Evolutionary conservation across 768 basidiomycete species (phyloP).

Genomic region (Exidia glandulosa): DNA sequence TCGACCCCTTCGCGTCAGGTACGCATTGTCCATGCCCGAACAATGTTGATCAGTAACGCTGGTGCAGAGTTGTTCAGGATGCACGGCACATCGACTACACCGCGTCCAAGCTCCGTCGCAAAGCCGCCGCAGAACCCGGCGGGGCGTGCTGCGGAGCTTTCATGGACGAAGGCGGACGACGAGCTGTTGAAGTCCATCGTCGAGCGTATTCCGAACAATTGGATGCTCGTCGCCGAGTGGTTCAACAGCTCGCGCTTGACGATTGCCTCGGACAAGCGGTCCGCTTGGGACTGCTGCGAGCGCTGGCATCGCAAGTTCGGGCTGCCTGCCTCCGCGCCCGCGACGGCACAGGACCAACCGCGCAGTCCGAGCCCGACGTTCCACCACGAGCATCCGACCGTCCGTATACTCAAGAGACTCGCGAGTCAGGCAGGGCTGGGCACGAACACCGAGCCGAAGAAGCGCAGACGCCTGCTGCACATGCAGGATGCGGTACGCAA

Average conservation of each 20-base stretch:
- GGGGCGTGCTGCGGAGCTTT: slow-evolving; percentile 11
- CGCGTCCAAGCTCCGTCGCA: slow-evolving; percentile 14
- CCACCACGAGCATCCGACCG: slow-evolving; percentile 52
- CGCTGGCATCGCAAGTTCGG: slow-evolving; percentile 48
- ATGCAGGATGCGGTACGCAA: slow-evolving; percentile 77
- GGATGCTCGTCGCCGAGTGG: slow-evolving; percentile 77
- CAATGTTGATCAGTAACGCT: not conserved
- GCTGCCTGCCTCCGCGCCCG: not conserved
- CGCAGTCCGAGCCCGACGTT: slow-evolving; percentile 37
- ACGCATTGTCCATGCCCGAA: not conserved
- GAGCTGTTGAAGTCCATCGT: slow-evolving; percentile 56
- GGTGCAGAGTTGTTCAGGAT: not conserved
- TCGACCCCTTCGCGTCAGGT: not conserved
- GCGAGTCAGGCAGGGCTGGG: slow-evolving; percentile 45
- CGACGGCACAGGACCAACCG: slow-evolving; percentile 4
- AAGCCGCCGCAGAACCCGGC: slow-evolving; percentile 22
- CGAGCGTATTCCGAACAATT: slow-evolving; percentile 78
- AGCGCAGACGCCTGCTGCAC: slow-evolving; percentile 62
- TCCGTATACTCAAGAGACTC: slow-evolving; percentile 40
- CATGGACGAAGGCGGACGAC: slow-evolving; percentile 75
- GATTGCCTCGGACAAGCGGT: slow-evolving; percentile 63
- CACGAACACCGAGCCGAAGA: slow-evolving; percentile 50
- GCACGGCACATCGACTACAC: not conserved
- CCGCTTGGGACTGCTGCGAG: slow-evolving; percentile 72
- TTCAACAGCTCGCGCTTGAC: slow-evolving; percentile 73